Conservation (phyloP, 2,329 filamentous ascomycete species). For the Dactylella cylindrospora region DNA sequence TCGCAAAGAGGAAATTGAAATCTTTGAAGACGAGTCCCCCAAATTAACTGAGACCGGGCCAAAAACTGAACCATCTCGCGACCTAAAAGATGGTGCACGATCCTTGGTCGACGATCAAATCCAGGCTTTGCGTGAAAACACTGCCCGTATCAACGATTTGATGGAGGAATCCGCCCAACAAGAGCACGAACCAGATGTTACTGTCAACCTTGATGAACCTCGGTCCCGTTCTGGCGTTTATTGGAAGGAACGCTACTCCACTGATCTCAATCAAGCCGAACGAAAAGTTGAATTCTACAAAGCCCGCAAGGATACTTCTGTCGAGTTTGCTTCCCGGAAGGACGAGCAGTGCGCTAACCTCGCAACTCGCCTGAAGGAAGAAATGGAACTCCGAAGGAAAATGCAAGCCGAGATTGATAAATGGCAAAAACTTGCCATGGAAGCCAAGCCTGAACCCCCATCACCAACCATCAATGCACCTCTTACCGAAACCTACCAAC, state of each 20-base stretch:
- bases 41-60: constrained; percentile 13
- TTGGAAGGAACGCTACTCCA: constrained; percentile 49
- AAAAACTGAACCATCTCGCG: constrained; percentile 25
- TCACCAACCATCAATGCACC: constrained; percentile 33
- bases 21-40: constrained; percentile 44
- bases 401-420: constrained; percentile 42
- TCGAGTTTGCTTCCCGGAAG: constrained; percentile 48
- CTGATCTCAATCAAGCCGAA: constrained; percentile 46
- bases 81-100: constrained; percentile 21
- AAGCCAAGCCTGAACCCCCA: constrained; percentile 11
- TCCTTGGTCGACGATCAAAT: constrained; percentile 37
- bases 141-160: constrained; percentile 47
- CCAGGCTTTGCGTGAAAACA: constrained; percentile 46
- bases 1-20: constrained; percentile 39
- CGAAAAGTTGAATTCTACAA: constrained; percentile 47
- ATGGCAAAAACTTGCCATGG: constrained; percentile 41
- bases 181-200: constrained; percentile 42
- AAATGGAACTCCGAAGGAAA: constrained; percentile 41
- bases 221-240: constrained; percentile 47
- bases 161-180: constrained; percentile 44
- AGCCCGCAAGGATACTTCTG: constrained; percentile 46
- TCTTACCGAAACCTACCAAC: constrained; percentile 37
- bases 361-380: constrained; percentile 45
- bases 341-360: constrained; percentile 47
- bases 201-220: constrained; percentile 46